These are phyloP conservation scores for Ascodesmis nigricans DNA, from an alignment of 495 filamentous ascomycete species.

Conservation along the genomic window DNA sequence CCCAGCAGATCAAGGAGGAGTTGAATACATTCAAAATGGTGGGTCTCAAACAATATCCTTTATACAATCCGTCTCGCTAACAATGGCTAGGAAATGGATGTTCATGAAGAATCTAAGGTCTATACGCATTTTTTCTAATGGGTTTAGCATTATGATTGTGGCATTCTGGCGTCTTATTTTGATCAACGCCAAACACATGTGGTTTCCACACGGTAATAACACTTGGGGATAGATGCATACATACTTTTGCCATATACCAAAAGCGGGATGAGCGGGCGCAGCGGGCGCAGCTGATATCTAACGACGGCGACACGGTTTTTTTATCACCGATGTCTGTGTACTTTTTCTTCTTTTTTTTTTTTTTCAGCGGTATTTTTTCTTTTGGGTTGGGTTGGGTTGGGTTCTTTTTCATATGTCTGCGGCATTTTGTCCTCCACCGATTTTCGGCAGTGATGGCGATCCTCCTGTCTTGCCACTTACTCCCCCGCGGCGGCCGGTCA, in stretches of 20 bases:
- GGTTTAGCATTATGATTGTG: conserved; percentile 13
- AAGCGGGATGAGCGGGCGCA: conserved; percentile 3
- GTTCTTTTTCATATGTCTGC: neutral
- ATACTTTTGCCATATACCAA: conserved; percentile 11
- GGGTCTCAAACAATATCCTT: conserved; percentile 21
- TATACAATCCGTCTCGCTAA: conserved; percentile 18
- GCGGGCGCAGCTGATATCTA: conserved; percentile 3
- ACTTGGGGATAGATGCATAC: conserved; percentile 13
- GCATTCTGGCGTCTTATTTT: conserved; percentile 10
- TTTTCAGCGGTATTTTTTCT: neutral
- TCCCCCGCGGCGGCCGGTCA: too few relatives aligned
- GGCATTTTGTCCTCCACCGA: too few relatives aligned
- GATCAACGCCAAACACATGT: conserved; percentile 11
- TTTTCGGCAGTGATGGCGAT: too few relatives aligned
- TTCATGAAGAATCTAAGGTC: conserved; percentile 93
- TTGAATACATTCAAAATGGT: conserved; percentile 99
- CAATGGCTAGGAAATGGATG: conserved; percentile 79
- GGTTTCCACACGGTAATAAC: conserved; percentile 14
- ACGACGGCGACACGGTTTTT: neutral
- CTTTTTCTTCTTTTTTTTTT: too few relatives aligned
- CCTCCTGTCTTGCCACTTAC: too few relatives aligned
- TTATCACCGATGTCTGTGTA: too few relatives aligned
- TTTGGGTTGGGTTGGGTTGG: neutral
- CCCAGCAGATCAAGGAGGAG: conserved; percentile 98
- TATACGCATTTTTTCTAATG: conserved; percentile 97